A percentile compares a stretch with the other conserved stretches of the same genome.
phyloP scores from a whole-genome alignment of 129 eudicot species.

The Helichrysum umbraculigerum region DNA sequence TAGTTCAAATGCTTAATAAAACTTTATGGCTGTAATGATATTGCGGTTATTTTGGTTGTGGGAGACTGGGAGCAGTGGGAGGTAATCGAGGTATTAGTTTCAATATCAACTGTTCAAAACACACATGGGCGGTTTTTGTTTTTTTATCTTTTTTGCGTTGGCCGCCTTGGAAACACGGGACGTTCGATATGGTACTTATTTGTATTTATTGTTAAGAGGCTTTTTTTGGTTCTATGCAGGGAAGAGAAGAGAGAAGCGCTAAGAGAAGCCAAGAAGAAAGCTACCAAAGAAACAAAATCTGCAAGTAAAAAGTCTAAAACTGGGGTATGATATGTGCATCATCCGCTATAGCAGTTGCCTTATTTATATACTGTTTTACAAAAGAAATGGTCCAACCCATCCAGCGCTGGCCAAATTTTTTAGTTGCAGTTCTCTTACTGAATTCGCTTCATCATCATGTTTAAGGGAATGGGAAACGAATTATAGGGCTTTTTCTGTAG shows the following conservation, averaged over 20 bases:
- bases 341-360: background rate
- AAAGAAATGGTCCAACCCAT: background rate
- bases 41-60: background rate
- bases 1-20: background rate
- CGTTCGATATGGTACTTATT: background rate
- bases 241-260: conserved; percentile 68
- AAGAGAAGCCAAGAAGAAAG: conserved; percentile 48
- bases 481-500: background rate
- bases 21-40: background rate
- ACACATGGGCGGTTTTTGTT: background rate
- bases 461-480: background rate
- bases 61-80: too few relatives aligned
- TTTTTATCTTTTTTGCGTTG: background rate
- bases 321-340: conserved; percentile 20
- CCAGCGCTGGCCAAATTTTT: background rate
- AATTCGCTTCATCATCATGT: background rate
- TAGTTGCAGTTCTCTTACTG: background rate
- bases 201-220: background rate
- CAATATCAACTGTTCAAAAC: background rate
- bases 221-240: conserved; percentile 37
- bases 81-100: background rate
- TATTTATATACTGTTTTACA: too few relatives aligned
- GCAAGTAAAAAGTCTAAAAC: conserved; percentile 20
- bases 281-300: conserved; percentile 22
- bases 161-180: background rate